Base-by-base conservation (phyloP, 371 early-diverging fungal genomes). In the Choanephora cucurbitarum region DNA sequence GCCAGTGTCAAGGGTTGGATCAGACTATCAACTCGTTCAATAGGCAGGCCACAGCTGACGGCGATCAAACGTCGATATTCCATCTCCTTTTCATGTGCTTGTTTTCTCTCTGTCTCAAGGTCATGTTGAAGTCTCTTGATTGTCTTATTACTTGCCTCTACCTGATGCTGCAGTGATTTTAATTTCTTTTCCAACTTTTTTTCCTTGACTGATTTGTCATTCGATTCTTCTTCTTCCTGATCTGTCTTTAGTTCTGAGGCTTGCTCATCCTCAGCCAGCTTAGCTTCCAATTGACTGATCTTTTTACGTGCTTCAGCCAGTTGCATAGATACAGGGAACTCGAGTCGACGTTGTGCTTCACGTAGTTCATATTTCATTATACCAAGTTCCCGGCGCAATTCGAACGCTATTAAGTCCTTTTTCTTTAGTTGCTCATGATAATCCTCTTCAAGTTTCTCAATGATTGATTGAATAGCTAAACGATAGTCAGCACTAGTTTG, bases 11-110 rank as follows among this genome's bases (percentile, higher is more conserved):
- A 58, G 0, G 86, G 83, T 10, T 73, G 81, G 15, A 92, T 67
- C 52, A 88, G 61, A 31, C 69, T 75, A 46, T 87, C 89, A 0
- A 92, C 85, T 45, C 83, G 72, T 13, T 87, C 86, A 23, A 86
- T 52, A 0, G 83, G 78, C 10, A 90, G 72, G 44, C 78, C 74
- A 55, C 89, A 89, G 54, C 90, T 86, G 6, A 83, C 76, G 5
- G 89, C 82, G 63, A 92, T 88, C 49, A 92, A 73, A 22, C 78
- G 69, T 66, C 82, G 81, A 69, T 86, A 90, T 34, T 80, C 77
- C 40, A 79, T 47, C 44, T 89, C 90, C 19, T 64, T 67, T 10
- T 55, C 64, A 17, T 33, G 18, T 14, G 39, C 15, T 11, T 14
- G 37, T 37, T 37, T 37, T 45, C 59, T 70, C 19, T 69, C 46